phyloP scores from a whole-genome alignment of 2,329 filamentous ascomycete genomes.

The Fusarium newnesense region DNA sequence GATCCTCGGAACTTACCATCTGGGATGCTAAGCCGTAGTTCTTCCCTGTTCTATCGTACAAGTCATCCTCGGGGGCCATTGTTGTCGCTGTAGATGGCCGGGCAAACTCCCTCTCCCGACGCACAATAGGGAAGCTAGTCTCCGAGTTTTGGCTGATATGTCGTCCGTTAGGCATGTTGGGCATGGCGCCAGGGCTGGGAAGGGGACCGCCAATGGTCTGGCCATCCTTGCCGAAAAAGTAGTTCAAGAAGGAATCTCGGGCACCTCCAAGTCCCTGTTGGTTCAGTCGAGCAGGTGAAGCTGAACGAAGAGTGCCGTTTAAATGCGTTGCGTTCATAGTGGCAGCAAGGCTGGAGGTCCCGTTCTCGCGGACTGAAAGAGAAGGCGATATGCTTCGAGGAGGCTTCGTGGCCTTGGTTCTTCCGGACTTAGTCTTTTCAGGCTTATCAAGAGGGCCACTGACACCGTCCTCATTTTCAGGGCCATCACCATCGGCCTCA shows the following conservation, averaged over 20 bases:
- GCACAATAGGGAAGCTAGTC: constrained; percentile 83
- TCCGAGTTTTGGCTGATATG: constrained; percentile 84
- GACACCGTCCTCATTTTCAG: constrained; percentile 65
- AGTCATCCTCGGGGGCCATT: constrained; percentile 54
- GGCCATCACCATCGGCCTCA: constrained; percentile 79
- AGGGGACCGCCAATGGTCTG: constrained; percentile 54
- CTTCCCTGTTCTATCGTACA: constrained; percentile 53
- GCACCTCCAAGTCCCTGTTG: constrained; percentile 70
- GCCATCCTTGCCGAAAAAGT: constrained; percentile 98
- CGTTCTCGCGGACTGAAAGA: constrained; percentile 71
- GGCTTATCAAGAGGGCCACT: constrained; percentile 57
- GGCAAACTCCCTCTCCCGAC: constrained; percentile 71
- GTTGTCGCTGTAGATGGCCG: constrained; percentile 56
- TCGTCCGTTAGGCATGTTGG: constrained; percentile 53
- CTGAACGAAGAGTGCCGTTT: constrained; percentile 63
- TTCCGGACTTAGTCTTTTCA: constrained; percentile 57
- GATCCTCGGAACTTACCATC: constrained; percentile 62
- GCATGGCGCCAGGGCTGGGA: constrained; percentile 44
- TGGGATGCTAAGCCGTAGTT: constrained; percentile 60
- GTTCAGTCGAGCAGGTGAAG: constrained; percentile 61
- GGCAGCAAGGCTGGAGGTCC: constrained; percentile 67
- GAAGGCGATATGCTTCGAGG: constrained; percentile 85
- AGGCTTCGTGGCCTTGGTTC: constrained; percentile 53
- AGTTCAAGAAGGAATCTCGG: constrained; percentile 94
- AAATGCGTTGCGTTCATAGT: constrained; percentile 56